Conservation (phyloP, 179 eudicot species). For the Beta macrorhiza region DNA sequence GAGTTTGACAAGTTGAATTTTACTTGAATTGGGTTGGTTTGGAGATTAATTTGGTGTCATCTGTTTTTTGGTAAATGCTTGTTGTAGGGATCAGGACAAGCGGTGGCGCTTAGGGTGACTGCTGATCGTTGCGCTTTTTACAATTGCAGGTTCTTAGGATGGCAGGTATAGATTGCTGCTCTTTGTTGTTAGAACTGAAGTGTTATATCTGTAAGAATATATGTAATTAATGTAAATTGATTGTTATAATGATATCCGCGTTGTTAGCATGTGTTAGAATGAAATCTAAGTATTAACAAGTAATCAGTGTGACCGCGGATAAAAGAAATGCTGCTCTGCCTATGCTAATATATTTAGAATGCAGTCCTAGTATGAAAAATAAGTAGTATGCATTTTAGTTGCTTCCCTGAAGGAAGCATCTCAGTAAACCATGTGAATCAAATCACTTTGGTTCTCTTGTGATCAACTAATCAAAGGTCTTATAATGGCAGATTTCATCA, state of each 20-base stretch:
- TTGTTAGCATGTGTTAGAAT: neutral
- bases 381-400: neutral
- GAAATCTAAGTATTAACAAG: neutral
- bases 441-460: neutral
- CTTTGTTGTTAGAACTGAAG: neutral
- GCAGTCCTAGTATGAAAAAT: neutral
- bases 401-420: neutral
- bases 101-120: slow-evolving; percentile 83
- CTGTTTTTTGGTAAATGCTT: neutral
- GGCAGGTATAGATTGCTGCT: slow-evolving; percentile 59
- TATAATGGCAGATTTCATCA: neutral
- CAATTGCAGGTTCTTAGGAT: slow-evolving; percentile 86
- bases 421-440: neutral
- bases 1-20: neutral
- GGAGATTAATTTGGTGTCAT: neutral
- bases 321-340: neutral
- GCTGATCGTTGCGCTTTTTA: slow-evolving; percentile 87
- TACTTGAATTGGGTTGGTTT: neutral
- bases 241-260: neutral
- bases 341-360: neutral
- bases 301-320: neutral
- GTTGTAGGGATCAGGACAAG: slow-evolving; percentile 83
- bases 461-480: neutral
- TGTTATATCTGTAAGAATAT: neutral
- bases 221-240: neutral